phyloP scores from a whole-genome alignment of 2,329 filamentous ascomycete species.

The Stagonosporopsis chrysanthemi region DNA sequence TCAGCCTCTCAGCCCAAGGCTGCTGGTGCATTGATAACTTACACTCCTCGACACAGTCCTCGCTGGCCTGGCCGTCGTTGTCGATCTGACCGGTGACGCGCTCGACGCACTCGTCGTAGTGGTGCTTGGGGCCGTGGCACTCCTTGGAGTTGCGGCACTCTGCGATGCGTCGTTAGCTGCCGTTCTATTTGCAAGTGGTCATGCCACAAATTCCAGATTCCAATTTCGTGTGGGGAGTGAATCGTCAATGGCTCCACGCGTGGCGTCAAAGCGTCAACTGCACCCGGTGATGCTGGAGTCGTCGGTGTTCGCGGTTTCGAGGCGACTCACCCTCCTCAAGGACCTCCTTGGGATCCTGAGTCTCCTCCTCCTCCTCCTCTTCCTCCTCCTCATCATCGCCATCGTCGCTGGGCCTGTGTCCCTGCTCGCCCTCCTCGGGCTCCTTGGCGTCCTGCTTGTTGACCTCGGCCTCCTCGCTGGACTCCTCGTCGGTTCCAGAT shows the following conservation, averaged over 20 bases:
- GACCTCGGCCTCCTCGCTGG: slow-evolving; percentile 50
- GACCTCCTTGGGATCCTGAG: slow-evolving; percentile 84
- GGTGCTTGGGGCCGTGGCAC: slow-evolving; percentile 91
- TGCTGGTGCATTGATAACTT: slow-evolving; percentile 56
- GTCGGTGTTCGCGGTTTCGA: neutral
- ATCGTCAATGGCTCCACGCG: slow-evolving; percentile 19
- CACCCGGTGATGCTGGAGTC: neutral
- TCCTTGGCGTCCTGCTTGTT: slow-evolving; percentile 53
- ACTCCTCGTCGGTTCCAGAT: slow-evolving; percentile 55
- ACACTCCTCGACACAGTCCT: slow-evolving; percentile 99
- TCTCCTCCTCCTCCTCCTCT: slow-evolving; percentile 80
- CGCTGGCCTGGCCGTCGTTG: slow-evolving; percentile 76
- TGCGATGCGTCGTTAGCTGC: slow-evolving; percentile 53
- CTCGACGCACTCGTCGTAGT: slow-evolving; percentile 98
- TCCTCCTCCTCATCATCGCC: slow-evolving; percentile 63
- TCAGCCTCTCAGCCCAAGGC: slow-evolving; percentile 15
- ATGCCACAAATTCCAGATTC: neutral
- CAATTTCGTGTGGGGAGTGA: neutral
- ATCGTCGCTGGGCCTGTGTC: slow-evolving; percentile 56
- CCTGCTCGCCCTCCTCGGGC: slow-evolving; percentile 55
- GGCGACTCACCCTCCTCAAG: slow-evolving; percentile 85
- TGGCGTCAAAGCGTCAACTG: neutral
- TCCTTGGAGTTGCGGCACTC: slow-evolving; percentile 88
- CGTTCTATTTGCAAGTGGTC: slow-evolving; percentile 11
- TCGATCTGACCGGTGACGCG: slow-evolving; percentile 79